Percentiles rank a stretch among this genome's conserved stretches.
phyloP scores from a whole-genome alignment of 192 early-diverging fungal species.

The Coemansia sp. region DNA sequence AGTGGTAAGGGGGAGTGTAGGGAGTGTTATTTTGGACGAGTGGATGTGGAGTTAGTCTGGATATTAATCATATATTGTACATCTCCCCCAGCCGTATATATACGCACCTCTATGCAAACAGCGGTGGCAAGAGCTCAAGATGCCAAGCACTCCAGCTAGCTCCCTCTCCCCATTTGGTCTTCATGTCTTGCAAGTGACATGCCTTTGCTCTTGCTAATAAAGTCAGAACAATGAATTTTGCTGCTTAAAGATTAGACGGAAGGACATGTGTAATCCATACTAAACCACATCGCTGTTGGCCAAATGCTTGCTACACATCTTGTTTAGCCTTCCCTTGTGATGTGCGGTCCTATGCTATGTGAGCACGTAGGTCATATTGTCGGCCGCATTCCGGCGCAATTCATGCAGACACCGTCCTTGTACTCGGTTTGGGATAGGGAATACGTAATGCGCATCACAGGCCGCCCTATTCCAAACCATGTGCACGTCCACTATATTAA shows the following conservation, averaged over 20 bases:
- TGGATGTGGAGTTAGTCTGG: not conserved
- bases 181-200: not conserved
- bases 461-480: slow-evolving; percentile 2
- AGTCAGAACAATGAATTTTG: slow-evolving; percentile 1
- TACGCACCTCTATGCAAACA: not conserved
- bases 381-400: slow-evolving; percentile 4
- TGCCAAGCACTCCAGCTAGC: not conserved
- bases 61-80: not conserved
- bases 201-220: not conserved
- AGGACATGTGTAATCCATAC: slow-evolving; percentile 1
- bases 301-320: not conserved
- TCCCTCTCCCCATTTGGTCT: not conserved
- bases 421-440: not conserved
- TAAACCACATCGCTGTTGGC: slow-evolving; percentile 6
- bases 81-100: not conserved
- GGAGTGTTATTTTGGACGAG: slow-evolving; percentile 1
- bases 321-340: not conserved
- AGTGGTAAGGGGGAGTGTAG: not conserved
- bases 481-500: slow-evolving; percentile 10
- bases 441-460: not conserved
- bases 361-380: slow-evolving; percentile 5
- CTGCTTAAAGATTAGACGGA: slow-evolving; percentile 5
- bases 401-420: not conserved
- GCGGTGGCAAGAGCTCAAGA: not conserved
- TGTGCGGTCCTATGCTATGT: slow-evolving; percentile 6